Conservation (phyloP, 768 basidiomycete species). For the Melanogaster broomeanus region DNA sequence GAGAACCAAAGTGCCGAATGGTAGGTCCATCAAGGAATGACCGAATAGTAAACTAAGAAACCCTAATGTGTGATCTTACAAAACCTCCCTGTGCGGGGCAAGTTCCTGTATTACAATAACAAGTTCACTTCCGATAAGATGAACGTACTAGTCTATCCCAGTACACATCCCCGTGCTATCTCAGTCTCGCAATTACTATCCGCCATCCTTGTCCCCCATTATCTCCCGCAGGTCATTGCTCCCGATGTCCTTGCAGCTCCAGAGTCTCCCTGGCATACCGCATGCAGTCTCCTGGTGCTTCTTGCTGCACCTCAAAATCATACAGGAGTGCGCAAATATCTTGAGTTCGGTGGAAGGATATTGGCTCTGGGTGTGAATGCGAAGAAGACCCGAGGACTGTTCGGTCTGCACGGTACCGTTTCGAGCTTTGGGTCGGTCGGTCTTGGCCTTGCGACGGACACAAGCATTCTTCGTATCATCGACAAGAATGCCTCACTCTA, state of each 20-base stretch:
- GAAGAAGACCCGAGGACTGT: slow-evolving; percentile 46
- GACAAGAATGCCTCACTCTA: slow-evolving; percentile 23
- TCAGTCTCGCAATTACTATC: slow-evolving; percentile 52
- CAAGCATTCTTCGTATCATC: slow-evolving; percentile 24
- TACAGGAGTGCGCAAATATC: slow-evolving; percentile 55
- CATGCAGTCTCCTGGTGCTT: slow-evolving; percentile 82
- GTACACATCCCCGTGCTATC: slow-evolving; percentile 55
- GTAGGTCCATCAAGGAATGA: no score
- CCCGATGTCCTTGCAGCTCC: slow-evolving; percentile 54
- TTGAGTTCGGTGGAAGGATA: slow-evolving; percentile 68
- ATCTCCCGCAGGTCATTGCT: slow-evolving; percentile 73
- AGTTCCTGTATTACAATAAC: no score
- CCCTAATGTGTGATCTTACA: no score
- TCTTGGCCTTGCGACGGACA: slow-evolving; percentile 28
- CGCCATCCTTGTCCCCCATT: slow-evolving; percentile 65
- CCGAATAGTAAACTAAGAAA: no score
- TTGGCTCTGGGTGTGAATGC: slow-evolving; percentile 66
- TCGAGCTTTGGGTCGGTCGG: slow-evolving; percentile 42
- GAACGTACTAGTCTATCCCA: slow-evolving; percentile 78
- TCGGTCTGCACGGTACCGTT: slow-evolving; percentile 35
- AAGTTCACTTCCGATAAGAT: slow-evolving; percentile 39
- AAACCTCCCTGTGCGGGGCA: no score
- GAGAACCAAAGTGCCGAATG: no score
- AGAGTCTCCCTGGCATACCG: slow-evolving; percentile 73
- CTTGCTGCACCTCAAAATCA: slow-evolving; percentile 51